Conservation (phyloP, 495 filamentous ascomycete species). For the Cenococcum geophilum region DNA sequence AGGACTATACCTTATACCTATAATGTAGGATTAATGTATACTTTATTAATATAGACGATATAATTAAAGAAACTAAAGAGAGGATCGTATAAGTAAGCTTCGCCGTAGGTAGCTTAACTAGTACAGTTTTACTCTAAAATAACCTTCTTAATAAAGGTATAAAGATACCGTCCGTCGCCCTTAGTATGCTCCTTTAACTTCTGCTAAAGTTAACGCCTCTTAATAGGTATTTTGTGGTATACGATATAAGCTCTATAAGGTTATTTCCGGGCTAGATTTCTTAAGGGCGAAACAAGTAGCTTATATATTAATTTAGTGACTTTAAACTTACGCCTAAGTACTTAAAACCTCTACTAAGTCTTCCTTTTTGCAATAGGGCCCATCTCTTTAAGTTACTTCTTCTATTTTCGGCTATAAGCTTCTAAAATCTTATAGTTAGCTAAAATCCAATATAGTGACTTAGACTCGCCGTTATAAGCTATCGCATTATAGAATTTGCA, state of each 20-base stretch:
- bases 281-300: neutral
- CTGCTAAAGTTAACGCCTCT: too few species aligned
- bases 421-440: too few species aligned
- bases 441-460: too few species aligned
- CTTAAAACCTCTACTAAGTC: too few species aligned
- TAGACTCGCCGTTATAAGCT: too few species aligned
- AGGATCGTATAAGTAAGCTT: neutral
- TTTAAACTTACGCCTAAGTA: too few species aligned
- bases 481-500: too few species aligned
- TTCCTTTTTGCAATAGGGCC: too few species aligned
- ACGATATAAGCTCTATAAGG: neutral
- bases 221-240: neutral
- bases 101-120: neutral
- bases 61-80: neutral
- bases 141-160: slow-evolving; percentile 1
- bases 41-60: neutral
- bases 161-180: neutral
- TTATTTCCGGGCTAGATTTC: neutral
- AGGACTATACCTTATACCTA: neutral
- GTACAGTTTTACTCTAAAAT: neutral
- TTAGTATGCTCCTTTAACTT: too few species aligned
- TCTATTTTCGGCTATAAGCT: too few species aligned
- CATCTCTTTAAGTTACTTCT: too few species aligned
- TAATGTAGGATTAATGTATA: neutral
- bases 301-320: too few species aligned